Base-by-base conservation (phyloP, 2,329 filamentous ascomycete species). In the Sclerotiophoma versabilis region DNA sequence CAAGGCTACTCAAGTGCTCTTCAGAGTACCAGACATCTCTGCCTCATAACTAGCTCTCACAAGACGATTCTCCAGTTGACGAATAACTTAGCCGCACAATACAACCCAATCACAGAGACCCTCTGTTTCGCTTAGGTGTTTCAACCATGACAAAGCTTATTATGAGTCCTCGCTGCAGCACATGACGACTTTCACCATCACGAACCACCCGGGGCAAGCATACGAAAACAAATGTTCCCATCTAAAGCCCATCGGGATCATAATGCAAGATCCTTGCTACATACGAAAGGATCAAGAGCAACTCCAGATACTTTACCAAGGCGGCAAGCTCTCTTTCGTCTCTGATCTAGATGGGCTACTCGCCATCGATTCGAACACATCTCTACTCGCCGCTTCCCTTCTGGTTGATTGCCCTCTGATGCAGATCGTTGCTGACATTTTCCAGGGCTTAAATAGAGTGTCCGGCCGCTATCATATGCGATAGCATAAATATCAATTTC, bases 251-350 rank as follows among this genome's bases (percentile, higher is more conserved):
- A 42, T 65, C 2, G 15, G 49, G 11, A 44, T 66, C n/a, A 32
- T 65, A 5, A 36, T 59, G 1, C 62, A 66, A 23, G 62, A 66
- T 27, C 65, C 65, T 1, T 46, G 33, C 20, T 66, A 66, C 41
- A 30, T 33, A 9, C 8, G 23, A 0, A 49, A 39, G 15, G 65
- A 62, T 17, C 15, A 27, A 6, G 4, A 42, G 4, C 46, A 64
- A 0, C 29, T 60, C 14, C 11, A n/a, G 4, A 30, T 23, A 19
- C 23, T 45, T 10, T 17, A 58, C 0, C 17, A 43, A 4, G 17
- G 32, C 2, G 30, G 32, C 4, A 20, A 17, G 4, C 32, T 60
- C 9, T 17, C 4, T 12, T 60, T 62, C 26, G 52, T 51, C 2
- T 46, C 33, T 1, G 59, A 66, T 42, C 65, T 63, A 9, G 51